Evolutionary conservation across 352 stramenopile genomes (phyloP), one percentile per base, ranked within the genome.

Genomic region (Phytophthora idaei): DNA sequence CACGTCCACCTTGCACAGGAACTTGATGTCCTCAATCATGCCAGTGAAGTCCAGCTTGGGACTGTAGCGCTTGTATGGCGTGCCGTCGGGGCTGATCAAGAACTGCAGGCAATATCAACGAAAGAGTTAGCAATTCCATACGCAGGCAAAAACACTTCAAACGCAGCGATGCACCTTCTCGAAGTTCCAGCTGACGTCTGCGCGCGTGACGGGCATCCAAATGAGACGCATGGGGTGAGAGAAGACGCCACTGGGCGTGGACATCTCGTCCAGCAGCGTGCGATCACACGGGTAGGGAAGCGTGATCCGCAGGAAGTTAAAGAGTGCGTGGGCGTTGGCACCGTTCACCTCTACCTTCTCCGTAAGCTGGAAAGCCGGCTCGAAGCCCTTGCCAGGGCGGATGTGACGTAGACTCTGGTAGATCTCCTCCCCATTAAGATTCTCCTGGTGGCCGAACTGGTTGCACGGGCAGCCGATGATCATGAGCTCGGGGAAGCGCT

Each of bases 131-230:
- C 10, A 10, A 50, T 12, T 17, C 12, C 11, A 37, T 42, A n/a
- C 17, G 31, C 14, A 50, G 41, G 1, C 15, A 10, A 41, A 7
- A 10, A 39, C n/a, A 1, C 45, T 12, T 27, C 29, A 51, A 28
- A 1, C 27, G 25, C 45, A 47, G 2, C 29, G 27, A 21, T 58
- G 32, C 47, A 90, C 82, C 80, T 93, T 92, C 66, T 93, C 85
- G 74, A 93, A 93, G 67, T 92, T 93, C 85, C 85, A 93, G 66
- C 81, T 90, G 14, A 93, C 73, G 46, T 93, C 85, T 67, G 83
- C 78, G 32, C 85, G 83, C 42, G 85, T 92, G 39, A 93, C 81
- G 21, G 85, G 85, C 85, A 93, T 93, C 85, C 85, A 93, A 48
- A 92, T 90, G 63, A 93, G 81, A 14, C 83, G 85, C 85, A 93